phyloP scores from a whole-genome alignment of 179 eudicot species.

The Amaranthus tricolor region DNA sequence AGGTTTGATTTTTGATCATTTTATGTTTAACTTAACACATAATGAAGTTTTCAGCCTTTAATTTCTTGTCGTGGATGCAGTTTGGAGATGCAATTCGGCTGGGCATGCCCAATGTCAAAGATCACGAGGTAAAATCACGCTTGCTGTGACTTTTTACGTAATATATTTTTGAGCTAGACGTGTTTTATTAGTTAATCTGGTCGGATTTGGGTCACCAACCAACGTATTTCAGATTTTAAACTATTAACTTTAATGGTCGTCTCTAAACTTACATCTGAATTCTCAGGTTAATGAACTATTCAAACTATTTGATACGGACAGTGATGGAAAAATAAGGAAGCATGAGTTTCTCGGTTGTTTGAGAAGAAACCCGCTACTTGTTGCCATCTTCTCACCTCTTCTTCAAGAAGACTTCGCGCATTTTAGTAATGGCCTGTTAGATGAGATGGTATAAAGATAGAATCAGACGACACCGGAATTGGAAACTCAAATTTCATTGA shows the following conservation, averaged over 20 bases:
- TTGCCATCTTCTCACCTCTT: slow-evolving; percentile 59
- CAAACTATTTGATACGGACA: slow-evolving; percentile 57
- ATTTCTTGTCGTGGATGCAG: slow-evolving; percentile 39
- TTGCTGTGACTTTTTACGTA: not conserved
- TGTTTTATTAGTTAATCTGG: too few relatives aligned
- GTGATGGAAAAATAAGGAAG: slow-evolving; percentile 61
- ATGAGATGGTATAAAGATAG: slow-evolving; percentile 28
- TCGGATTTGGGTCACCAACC: too few relatives aligned
- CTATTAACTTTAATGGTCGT: too few relatives aligned
- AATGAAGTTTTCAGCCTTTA: not conserved
- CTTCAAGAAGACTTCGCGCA: slow-evolving; percentile 25
- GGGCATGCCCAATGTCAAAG: slow-evolving; percentile 45
- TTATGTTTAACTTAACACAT: not conserved
- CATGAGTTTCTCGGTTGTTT: slow-evolving; percentile 60
- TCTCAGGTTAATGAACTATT: slow-evolving; percentile 59
- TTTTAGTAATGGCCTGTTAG: slow-evolving; percentile 22
- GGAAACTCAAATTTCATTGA: too few relatives aligned
- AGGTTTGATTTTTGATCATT: slow-evolving; percentile 39
- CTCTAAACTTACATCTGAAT: not conserved
- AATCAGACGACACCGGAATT: too few relatives aligned
- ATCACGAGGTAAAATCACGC: slow-evolving; percentile 46
- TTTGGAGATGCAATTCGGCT: slow-evolving; percentile 50
- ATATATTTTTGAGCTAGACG: not conserved
- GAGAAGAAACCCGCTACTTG: slow-evolving; percentile 68
- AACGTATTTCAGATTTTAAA: too few relatives aligned